Evolutionary conservation across 164 flowering plant species (phyloP), one percentile per base, ranked within the genome.

Genomic region (Malania oleifera): DNA sequence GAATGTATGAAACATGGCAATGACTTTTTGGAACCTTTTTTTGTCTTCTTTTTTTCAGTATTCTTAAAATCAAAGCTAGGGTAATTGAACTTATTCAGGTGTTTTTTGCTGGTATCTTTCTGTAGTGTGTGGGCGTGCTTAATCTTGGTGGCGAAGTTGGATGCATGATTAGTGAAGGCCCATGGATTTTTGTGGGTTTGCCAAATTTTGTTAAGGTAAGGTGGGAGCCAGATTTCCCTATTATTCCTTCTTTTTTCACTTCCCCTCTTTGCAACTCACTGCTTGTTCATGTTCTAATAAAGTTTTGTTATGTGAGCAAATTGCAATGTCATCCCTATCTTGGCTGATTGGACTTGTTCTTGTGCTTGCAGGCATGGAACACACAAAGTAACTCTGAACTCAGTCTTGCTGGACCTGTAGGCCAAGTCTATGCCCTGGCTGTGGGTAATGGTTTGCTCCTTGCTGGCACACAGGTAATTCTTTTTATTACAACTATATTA

Each of bases 141-240:
- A 80, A 75, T 72, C 66, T 91, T 67, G 95, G 88, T 15, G 86
- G 80, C 64, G 95, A 91, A 70, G 75, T 93, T 25, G 97, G 99
- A 34, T 86, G 91, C 65, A 77, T 93, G 89, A 83, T 93, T 19
- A 86, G 81, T 75, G 99, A 90, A 80, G 97, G 99, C 35, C 92
- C 97, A 23, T 93, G 96, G 97, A 39, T 93, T 17, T 93, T 93
- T 75, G 84, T 86, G 55, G 99, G 99, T 53, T 53, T 85, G 60
- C 87, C 86, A 31, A 85, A 86, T 78, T 15, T 67, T 66, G 93
- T 93, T 45, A 93, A 88, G 95, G 99, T 90, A 62, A 59, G 58
- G 23, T 46, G 38, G 26, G 26, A 29, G 25, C 28, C 22, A 25
- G 45, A 37, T 7, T 20, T 24, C 11, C 25, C 45, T 44, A 7